Evolutionary conservation across 768 basidiomycete genomes (phyloP).

Genomic region (Agrocybe pediades): DNA sequence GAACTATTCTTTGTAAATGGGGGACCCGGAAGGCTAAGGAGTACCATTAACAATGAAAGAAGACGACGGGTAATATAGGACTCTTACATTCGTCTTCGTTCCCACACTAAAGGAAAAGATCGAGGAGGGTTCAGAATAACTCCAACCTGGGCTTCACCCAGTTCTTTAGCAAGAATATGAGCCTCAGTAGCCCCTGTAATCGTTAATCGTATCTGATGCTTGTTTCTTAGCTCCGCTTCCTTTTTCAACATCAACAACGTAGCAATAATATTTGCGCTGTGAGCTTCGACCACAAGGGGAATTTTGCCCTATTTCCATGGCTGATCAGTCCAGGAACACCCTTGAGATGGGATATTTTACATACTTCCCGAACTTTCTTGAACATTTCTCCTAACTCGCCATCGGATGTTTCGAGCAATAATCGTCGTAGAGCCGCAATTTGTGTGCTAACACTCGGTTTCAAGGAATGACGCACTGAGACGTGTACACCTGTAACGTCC

Average conservation of each 20-base stretch:
- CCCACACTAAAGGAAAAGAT: conserved; percentile 77
- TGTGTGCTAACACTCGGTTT: conserved; percentile 76
- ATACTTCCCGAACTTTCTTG: conserved; percentile 43
- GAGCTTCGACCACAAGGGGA: conserved; percentile 72
- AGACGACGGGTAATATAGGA: not conserved
- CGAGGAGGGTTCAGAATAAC: conserved; percentile 55
- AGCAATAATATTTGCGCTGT: conserved; percentile 84
- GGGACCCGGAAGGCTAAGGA: conserved; percentile 61
- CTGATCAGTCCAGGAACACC: not conserved
- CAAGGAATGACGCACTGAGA: conserved; percentile 54
- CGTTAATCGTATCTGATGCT: conserved; percentile 51
- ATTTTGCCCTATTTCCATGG: conserved; percentile 53
- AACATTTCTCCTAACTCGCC: conserved; percentile 47
- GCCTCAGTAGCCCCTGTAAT: conserved; percentile 70
- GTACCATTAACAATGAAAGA: not conserved
- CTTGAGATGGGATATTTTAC: conserved; percentile 6
- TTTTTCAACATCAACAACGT: conserved; percentile 70
- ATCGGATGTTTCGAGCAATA: conserved; percentile 50
- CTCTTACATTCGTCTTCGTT: conserved; percentile 62
- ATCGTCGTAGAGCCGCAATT: conserved; percentile 68
- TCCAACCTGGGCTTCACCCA: conserved; percentile 51
- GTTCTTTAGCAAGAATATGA: conserved; percentile 67
- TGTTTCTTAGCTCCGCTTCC: conserved; percentile 53
- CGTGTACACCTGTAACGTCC: conserved; percentile 65
- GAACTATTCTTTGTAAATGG: conserved; percentile 60